These are phyloP conservation scores for Aspergillus felis DNA, from an alignment of 2,329 filamentous ascomycete species.

Conservation along the genomic window DNA sequence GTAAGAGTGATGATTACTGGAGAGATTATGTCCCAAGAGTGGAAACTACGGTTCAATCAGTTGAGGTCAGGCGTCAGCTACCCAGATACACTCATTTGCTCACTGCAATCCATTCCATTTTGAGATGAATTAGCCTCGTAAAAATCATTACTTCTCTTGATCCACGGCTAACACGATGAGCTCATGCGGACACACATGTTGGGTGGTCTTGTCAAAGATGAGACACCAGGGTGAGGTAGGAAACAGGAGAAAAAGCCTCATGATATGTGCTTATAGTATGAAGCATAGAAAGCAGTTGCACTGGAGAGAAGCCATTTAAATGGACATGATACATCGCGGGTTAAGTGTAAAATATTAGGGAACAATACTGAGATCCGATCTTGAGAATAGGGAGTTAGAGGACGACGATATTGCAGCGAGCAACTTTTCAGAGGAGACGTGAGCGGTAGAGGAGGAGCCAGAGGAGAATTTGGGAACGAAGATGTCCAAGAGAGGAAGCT, in stretches of 20 bases:
- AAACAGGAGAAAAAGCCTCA: slow-evolving; percentile 8
- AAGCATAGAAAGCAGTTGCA: slow-evolving; percentile 5
- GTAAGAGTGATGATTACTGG: background rate
- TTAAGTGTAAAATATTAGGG: slow-evolving; percentile 7
- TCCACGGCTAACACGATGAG: background rate
- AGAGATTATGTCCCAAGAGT: background rate
- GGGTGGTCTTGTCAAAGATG: slow-evolving; percentile 9
- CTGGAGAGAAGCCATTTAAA: slow-evolving; percentile 9
- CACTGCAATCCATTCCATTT: slow-evolving; percentile 11
- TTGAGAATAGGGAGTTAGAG: slow-evolving; percentile 2
- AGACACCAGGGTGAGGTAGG: slow-evolving; percentile 8
- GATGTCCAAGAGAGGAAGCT: background rate
- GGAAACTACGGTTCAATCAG: background rate
- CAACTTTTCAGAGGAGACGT: slow-evolving; percentile 7
- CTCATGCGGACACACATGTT: slow-evolving; percentile 12
- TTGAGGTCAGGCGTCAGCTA: background rate
- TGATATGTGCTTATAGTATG: slow-evolving; percentile 10
- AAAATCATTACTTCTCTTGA: slow-evolving; percentile 7
- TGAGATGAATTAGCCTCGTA: slow-evolving; percentile 9
- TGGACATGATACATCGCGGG: slow-evolving; percentile 9
- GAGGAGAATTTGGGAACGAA: background rate
- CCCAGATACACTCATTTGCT: slow-evolving; percentile 7
- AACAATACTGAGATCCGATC: background rate
- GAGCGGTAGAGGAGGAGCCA: background rate
- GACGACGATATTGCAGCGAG: slow-evolving; percentile 2